Conservation (phyloP, 2,329 filamentous ascomycete species). For the Venturia nashicola region DNA sequence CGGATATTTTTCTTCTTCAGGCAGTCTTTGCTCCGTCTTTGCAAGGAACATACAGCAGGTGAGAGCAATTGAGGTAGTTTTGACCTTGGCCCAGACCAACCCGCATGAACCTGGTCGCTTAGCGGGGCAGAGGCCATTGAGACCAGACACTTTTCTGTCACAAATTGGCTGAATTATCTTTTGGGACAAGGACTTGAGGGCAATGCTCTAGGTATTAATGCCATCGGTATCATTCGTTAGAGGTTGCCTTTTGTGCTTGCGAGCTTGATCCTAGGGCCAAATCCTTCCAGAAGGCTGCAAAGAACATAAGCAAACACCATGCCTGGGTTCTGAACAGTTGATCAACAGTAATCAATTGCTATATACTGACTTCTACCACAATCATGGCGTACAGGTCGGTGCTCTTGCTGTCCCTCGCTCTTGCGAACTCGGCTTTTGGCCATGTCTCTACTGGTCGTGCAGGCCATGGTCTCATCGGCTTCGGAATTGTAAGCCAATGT, state of each 20-base stretch:
- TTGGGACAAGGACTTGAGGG: not conserved
- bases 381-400: not conserved
- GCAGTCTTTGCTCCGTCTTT: not conserved
- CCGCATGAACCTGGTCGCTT: conserved; percentile 1
- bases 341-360: not conserved
- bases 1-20: not conserved
- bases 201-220: not conserved
- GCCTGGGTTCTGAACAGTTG: not conserved
- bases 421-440: not conserved
- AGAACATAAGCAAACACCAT: not conserved
- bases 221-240: not conserved
- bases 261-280: not conserved
- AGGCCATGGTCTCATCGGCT: conserved; percentile 15
- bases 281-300: not conserved
- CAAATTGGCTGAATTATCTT: not conserved
- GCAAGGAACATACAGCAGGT: not conserved
- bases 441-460: conserved; percentile 6
- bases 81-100: not conserved
- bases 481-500: conserved; percentile 9
- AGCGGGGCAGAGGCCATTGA: not conserved
- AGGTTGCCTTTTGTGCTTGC: not conserved
- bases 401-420: not conserved
- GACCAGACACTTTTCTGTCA: not conserved
- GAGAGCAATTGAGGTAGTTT: conserved; percentile 4
- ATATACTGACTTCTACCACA: not conserved